Conservation (phyloP, 1,284 basidiomycete species). For the Pseudozyma tsukubaensis region DNA sequence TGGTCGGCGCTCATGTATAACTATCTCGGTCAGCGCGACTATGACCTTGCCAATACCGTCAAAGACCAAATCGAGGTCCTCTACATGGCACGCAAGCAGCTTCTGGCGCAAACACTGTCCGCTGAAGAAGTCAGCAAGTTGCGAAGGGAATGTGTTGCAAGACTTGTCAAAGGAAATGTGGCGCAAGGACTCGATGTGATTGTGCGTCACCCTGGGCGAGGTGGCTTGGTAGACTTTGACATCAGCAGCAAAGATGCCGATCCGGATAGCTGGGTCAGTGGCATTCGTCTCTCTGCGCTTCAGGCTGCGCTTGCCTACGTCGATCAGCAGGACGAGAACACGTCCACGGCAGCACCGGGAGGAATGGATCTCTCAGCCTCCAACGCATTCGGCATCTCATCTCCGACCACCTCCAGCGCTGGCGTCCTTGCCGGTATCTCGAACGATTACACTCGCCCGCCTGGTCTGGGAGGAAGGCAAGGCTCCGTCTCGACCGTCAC, state of each 20-base stretch:
- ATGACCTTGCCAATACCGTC: conserved; percentile 86
- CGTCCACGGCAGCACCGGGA: conserved; percentile 19
- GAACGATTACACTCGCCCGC: conserved; percentile 15
- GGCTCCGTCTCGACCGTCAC: conserved; percentile 9
- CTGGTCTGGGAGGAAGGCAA: conserved; percentile 14
- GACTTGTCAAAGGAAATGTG: conserved; percentile 89
- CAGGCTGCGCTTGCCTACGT: conserved; percentile 68
- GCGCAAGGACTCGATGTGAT: conserved; percentile 93
- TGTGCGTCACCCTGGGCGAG: conserved; percentile 90
- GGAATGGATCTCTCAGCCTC: conserved; percentile 54
- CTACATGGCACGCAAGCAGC: conserved; percentile 86
- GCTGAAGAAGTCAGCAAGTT: conserved; percentile 86
- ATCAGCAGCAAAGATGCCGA: conserved; percentile 55
- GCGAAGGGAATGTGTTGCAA: conserved; percentile 84
- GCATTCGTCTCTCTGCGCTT: conserved; percentile 65
- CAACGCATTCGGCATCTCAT: conserved; percentile 58
- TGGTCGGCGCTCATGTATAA: conserved; percentile 93
- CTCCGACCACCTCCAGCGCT: conserved; percentile 49
- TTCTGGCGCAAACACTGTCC: conserved; percentile 86
- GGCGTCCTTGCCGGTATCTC: conserved; percentile 52
- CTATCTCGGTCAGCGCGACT: conserved; percentile 88
- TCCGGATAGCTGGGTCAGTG: conserved; percentile 64
- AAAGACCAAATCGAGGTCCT: conserved; percentile 90
- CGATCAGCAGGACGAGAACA: conserved; percentile 47
- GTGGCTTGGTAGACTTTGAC: conserved; percentile 78